Base-by-base conservation (phyloP, 345 rosid species). In the Atalantia buxifolia region DNA sequence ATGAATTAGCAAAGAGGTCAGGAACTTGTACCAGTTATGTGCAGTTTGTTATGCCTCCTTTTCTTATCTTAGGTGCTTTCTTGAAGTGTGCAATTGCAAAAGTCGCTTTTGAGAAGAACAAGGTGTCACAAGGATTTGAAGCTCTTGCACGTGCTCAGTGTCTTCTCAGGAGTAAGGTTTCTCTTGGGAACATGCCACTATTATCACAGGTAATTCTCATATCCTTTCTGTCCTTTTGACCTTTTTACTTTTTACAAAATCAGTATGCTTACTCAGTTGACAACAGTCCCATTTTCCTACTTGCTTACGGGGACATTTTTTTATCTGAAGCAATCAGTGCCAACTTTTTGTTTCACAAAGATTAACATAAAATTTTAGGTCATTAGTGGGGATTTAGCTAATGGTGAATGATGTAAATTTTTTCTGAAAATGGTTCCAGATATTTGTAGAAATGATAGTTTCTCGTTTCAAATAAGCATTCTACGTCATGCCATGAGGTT, bases 31-130 rank as follows among this genome's bases (percentile, higher is more conserved):
- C 66, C 69, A 80, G 81, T 60, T 86, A 87, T 71, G 71, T 83
- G 82, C 80, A 45, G 80, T 83, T 84, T 89, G 94, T 85, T 88
- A 89, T 87, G 84, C 85, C 66, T 85, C 85, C 84, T 82, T 85
- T 80, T 81, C 93, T 88, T 81, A 92, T 91, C 84, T 82, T 88
- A 80, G 91, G 86, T 79, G 84, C 90, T 89, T 87, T 88, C 90
- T 89, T 92, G 89, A 89, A 96, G 98, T 96, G 98, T 89, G 96
- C 95, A 61, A 89, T 91, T 79, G 98, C 99, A 55, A 94, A 92
- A 87, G 83, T 71, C 85, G 87, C 89, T 79, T 90, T 96, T 68
- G 95, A 94, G 88, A 92, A 87, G 89, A 92, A 87, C 86, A 94
- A 89, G 83, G 91, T 94, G 70, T 89, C 95, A 66, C 91, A 80